Conservation (phyloP, 1,139 yeast species). For the Geotrichum histeridarum region DNA sequence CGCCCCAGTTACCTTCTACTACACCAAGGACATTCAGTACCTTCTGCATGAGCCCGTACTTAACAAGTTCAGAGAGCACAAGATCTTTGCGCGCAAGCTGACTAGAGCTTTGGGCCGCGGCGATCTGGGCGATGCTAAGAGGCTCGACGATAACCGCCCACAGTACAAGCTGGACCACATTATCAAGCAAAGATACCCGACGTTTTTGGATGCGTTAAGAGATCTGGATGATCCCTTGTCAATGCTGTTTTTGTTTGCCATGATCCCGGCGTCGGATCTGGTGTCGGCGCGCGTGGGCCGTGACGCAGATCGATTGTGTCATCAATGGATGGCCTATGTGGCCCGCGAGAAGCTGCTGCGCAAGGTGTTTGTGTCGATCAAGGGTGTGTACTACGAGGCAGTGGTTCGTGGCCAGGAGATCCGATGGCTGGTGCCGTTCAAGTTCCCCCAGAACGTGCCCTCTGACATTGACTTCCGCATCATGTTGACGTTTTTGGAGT, state of each 20-base stretch:
- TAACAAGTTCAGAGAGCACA: conserved; percentile 89
- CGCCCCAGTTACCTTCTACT: conserved; percentile 92
- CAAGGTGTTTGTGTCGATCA: conserved; percentile 91
- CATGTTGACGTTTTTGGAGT: conserved; percentile 94
- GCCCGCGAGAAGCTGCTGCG: conserved; percentile 77
- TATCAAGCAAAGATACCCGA: conserved; percentile 92
- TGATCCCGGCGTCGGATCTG: conserved; percentile 88
- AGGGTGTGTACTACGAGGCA: conserved; percentile 96
- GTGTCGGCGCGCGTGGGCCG: conserved; percentile 73
- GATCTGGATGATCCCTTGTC: conserved; percentile 93
- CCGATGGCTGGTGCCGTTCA: conserved; percentile 95
- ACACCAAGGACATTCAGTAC: conserved; percentile 89
- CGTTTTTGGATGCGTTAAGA: conserved; percentile 84
- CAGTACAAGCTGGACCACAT: conserved; percentile 82
- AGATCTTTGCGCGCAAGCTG: conserved; percentile 85
- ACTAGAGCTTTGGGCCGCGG: conserved; percentile 89
- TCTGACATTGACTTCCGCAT: conserved; percentile 91
- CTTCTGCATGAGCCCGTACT: conserved; percentile 92
- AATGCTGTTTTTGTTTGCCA: conserved; percentile 89
- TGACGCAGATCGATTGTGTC: conserved; percentile 80
- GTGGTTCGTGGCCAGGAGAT: conserved; percentile 84
- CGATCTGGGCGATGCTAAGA: conserved; percentile 83
- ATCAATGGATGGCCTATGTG: conserved; percentile 93
- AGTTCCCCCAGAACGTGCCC: conserved; percentile 93
- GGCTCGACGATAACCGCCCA: conserved; percentile 75